Base-by-base conservation (phyloP, 108 stramenopile genomes). In the Nitzschia putrida region DNA sequence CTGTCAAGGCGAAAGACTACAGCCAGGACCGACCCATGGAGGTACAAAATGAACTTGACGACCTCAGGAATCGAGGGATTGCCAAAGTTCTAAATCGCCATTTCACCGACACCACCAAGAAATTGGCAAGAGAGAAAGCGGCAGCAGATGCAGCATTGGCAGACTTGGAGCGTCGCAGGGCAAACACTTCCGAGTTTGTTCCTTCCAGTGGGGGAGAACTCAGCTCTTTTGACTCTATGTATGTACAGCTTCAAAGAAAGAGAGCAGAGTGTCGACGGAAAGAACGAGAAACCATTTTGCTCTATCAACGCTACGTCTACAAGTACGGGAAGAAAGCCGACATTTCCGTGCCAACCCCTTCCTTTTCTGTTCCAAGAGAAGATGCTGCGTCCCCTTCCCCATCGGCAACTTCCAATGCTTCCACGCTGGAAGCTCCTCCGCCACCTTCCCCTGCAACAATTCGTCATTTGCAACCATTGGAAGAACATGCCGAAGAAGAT, bases 61-160 rank as follows among this genome's bases (percentile, higher is more conserved):
- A 78, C 0, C 65, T 87, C 20, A 74, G 86, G 10, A 80, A 79
- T 34, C 68, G 82, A 38, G 83, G 83, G 7, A 49, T 84, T 20
- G 81, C 86, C 43, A 87, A 81, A 54, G 49, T 82, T 16, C 63
- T 87, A 16, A 87, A 87, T 68, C 76, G 68, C 18, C 86, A 87
- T 69, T 87, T 87, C 67, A 87, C 83, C 10, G 59, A 79, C 22
- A 80, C 76, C 6, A 75, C 79, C 10, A 66, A 74, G 39, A 51
- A 73, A 39, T 69, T 84, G 12, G 78, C 80, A 22, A 67, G 68
- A 25, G 85, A 86, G 73, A 70, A 78, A 25, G 85, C 82, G 13
- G 81, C 77, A 18, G 83, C 80, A 10, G 83, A 87, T 43, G 57
- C 68, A 7, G 86, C 86, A 29, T 68, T 87, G 42, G 66, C 65